Base-by-base conservation (phyloP, 352 stramenopile genomes). In the Phytophthora tentaculata region DNA sequence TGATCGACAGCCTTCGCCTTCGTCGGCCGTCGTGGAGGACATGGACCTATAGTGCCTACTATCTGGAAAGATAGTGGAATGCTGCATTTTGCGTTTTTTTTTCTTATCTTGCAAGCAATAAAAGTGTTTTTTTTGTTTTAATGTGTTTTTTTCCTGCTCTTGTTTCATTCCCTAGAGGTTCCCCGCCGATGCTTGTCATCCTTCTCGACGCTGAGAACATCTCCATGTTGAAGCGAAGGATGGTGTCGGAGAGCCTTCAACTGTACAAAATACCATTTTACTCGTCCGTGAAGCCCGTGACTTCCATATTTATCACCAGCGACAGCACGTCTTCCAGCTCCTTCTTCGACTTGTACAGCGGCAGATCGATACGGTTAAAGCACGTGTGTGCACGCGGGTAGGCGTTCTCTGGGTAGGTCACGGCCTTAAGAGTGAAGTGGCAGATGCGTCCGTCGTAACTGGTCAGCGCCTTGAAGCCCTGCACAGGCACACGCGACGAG, bases 241-340 rank as follows among this genome's bases (percentile, higher is more conserved):
- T 64, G 61, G 64, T 56, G 55, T 50, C 65, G 49, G 53, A 67
- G 53, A 61, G 65, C 67, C 56, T 75, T 64, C 57, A 72, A 69
- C 57, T 72, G 61, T 72, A 78, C 66, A 76, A 76, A 74, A 80
- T 73, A 77, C 49, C 61, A 75, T 57, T 72, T 80, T 73, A 95
- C 70, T 94, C 82, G 69, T 91, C 81, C 53, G 74, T 92, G 67
- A 99, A 99, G 57, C 97, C 96, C 37, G 94, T 98, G 35, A 97
- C 75, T 71, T 98, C 95, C 95, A 99, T 99, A 61, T 97, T 94
- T 56, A 99, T 95, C 41, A 98, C 94, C 64, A 98, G 85, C 52
- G 91, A 97, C 29, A 99, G 77, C 55, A 97, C 97, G 62, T 98
- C 90, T 56, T 98, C 84, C 22, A 99, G 73, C 65, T 99, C 92